Conservation (phyloP, 495 filamentous ascomycete species). For the Entonaema liquescens region DNA sequence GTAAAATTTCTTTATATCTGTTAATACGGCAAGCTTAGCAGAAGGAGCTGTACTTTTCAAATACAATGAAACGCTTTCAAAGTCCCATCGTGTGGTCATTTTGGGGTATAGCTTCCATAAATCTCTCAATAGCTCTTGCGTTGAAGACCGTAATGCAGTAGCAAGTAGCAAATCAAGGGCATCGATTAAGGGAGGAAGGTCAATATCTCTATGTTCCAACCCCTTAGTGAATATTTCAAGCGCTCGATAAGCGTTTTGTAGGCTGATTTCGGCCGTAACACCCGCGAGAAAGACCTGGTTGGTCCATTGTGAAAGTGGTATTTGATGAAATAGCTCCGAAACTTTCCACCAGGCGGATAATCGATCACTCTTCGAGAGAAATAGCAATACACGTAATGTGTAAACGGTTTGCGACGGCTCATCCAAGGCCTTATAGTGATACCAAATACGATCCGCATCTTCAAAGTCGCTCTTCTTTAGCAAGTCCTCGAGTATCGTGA, state of each 20-base stretch:
- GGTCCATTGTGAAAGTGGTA: conserved; percentile 34
- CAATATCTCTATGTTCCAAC: conserved; percentile 17
- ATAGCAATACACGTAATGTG: conserved; percentile 21
- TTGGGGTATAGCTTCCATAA: conserved; percentile 39
- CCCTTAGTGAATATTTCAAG: conserved; percentile 38
- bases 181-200: conserved; percentile 27
- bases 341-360: conserved; percentile 43
- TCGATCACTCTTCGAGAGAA: conserved; percentile 34
- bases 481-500: conserved; percentile 19
- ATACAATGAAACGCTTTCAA: conserved; percentile 26
- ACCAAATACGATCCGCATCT: conserved; percentile 36
- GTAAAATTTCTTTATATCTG: conserved; percentile 31
- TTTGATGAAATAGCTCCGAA: conserved; percentile 40
- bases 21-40: conserved; percentile 9
- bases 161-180: conserved; percentile 41
- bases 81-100: conserved; percentile 39
- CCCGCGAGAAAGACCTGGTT: conserved; percentile 31
- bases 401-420: conserved; percentile 20
- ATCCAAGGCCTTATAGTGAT: conserved; percentile 33
- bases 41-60: conserved; percentile 21
- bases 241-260: conserved; percentile 37
- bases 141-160: conserved; percentile 25
- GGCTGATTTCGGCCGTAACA: conserved; percentile 38
- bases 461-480: conserved; percentile 10
- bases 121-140: conserved; percentile 19